These are phyloP conservation scores for Agrocybe pediades DNA, from an alignment of 768 basidiomycete genomes.

Conservation along the genomic window DNA sequence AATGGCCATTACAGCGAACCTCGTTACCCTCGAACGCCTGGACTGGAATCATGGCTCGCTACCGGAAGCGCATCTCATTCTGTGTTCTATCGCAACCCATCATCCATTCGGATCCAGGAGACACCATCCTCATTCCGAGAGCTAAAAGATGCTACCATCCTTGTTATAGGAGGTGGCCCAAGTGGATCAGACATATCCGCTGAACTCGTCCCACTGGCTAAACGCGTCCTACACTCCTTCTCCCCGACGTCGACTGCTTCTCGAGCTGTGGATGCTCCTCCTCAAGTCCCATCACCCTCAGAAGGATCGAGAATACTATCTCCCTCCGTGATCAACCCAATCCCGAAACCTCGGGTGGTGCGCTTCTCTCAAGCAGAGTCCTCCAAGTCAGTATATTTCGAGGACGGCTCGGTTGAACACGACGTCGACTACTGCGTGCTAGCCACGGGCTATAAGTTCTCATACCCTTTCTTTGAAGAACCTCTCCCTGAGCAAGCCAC, in stretches of 20 bases:
- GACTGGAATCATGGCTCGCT: slow-evolving; percentile 59
- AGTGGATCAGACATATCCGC: slow-evolving; percentile 69
- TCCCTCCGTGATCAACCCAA: neutral
- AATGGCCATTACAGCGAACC: slow-evolving; percentile 78
- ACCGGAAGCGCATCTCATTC: slow-evolving; percentile 61
- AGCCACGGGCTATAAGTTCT: slow-evolving; percentile 74
- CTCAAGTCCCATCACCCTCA: neutral
- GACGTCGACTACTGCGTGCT: slow-evolving; percentile 66
- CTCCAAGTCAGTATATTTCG: slow-evolving; percentile 45
- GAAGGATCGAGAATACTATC: neutral
- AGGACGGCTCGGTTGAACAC: slow-evolving; percentile 56
- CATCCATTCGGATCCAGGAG: slow-evolving; percentile 8
- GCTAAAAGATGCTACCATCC: slow-evolving; percentile 38
- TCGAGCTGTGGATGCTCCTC: slow-evolving; percentile 8
- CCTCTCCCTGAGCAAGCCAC: neutral
- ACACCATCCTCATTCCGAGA: slow-evolving; percentile 21
- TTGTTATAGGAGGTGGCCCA: slow-evolving; percentile 57
- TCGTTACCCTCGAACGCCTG: slow-evolving; percentile 59
- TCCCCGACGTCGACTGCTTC: slow-evolving; percentile 34
- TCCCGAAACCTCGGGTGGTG: slow-evolving; percentile 11
- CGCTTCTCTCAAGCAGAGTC: slow-evolving; percentile 2
- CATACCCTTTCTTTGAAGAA: slow-evolving; percentile 60
- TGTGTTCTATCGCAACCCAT: slow-evolving; percentile 63
- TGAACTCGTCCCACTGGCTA: slow-evolving; percentile 51
- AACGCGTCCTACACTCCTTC: slow-evolving; percentile 58